Conservation (phyloP, 2,329 filamentous ascomycete genomes). For the Alternaria metachromatica region DNA sequence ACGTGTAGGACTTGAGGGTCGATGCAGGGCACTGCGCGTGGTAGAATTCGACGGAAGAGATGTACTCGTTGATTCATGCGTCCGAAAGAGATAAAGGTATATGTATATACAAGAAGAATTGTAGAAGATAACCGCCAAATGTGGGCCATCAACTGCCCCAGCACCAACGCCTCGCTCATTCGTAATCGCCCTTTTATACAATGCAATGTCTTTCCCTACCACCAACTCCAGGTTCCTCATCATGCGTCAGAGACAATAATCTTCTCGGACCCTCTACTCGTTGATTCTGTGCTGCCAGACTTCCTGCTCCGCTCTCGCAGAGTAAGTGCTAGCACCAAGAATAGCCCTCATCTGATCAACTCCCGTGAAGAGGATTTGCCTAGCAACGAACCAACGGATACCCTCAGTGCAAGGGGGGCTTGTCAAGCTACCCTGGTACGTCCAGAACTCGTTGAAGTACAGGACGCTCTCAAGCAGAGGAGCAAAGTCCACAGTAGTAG, state of each 20-base stretch:
- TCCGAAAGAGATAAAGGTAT: not conserved
- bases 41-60: conserved; percentile 3
- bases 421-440: conserved; percentile 57
- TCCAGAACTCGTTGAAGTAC: conserved; percentile 56
- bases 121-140: not conserved
- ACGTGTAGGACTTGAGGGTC: conserved; percentile 46
- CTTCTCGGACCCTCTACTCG: conserved; percentile 22
- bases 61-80: not conserved
- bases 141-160: not conserved
- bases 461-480: conserved; percentile 48
- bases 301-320: conserved; percentile 53
- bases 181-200: not conserved
- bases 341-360: conserved; percentile 57
- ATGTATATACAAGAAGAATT: not conserved
- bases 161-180: not conserved
- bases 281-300: conserved; percentile 58
- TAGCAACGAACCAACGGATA: conserved; percentile 55
- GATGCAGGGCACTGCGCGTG: conserved; percentile 53
- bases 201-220: not conserved
- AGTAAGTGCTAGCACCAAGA: conserved; percentile 54
- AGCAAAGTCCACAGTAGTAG: conserved; percentile 39
- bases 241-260: not conserved
- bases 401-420: conserved; percentile 58
- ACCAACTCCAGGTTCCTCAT: not conserved
- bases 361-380: conserved; percentile 52